phyloP scores from a whole-genome alignment of 1,139 yeast species.

The Geotrichum histeridarum region DNA sequence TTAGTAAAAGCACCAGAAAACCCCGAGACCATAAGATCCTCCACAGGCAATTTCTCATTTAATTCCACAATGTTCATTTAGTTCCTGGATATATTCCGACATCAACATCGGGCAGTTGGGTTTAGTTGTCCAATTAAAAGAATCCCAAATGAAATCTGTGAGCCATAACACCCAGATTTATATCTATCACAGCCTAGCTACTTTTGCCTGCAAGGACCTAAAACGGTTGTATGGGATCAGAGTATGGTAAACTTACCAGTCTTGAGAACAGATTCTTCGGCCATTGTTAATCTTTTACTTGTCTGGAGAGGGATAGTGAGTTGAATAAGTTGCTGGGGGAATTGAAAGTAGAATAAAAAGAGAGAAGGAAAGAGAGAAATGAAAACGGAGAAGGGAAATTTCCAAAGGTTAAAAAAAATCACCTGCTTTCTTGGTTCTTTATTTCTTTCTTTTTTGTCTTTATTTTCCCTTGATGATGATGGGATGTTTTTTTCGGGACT shows the following conservation, averaged over 20 bases:
- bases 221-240: no score
- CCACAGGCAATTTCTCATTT: no score
- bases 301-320: not conserved
- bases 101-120: not conserved
- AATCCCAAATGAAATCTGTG: no score
- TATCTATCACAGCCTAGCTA: slow-evolving; percentile 11
- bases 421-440: slow-evolving; percentile 6
- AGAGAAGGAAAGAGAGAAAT: not conserved
- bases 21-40: no score
- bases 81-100: not conserved
- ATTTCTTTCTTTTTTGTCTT: no score
- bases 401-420: slow-evolving; percentile 3
- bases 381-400: not conserved
- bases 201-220: no score
- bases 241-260: slow-evolving; percentile 67
- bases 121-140: not conserved
- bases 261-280: slow-evolving; percentile 49
- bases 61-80: no score
- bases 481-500: no score
- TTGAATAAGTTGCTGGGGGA: not conserved
- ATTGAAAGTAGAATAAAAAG: not conserved
- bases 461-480: no score
- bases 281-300: slow-evolving; percentile 22
- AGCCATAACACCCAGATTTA: no score
- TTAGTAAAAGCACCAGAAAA: not conserved